Conservation (phyloP, 257 asterid genomes). For the Lavandula angustifolia region DNA sequence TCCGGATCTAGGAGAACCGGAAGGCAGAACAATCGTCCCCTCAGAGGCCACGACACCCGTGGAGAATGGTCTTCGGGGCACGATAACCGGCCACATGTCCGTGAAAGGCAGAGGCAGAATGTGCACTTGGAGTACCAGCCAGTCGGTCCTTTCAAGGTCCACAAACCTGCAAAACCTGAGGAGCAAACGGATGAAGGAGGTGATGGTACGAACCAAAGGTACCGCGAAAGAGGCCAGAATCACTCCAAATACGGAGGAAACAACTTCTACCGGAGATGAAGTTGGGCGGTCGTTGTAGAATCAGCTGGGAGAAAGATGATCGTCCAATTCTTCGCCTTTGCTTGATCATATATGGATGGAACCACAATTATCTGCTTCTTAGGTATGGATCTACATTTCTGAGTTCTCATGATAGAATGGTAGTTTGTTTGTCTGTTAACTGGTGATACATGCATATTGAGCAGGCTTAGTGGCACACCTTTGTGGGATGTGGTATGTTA, state of each 20-base stretch:
- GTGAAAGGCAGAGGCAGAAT: constrained; percentile 63
- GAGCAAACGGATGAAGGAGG: constrained; percentile 49
- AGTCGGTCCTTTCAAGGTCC: constrained; percentile 54
- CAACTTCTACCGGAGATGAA: constrained; percentile 51
- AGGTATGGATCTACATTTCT: constrained; percentile 35
- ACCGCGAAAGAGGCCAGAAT: constrained; percentile 64
- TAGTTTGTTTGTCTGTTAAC: no score
- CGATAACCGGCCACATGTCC: constrained; percentile 42
- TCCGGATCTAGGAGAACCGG: constrained; percentile 52
- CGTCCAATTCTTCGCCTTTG: constrained; percentile 33
- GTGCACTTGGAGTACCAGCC: constrained; percentile 82
- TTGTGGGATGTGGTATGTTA: constrained; percentile 43
- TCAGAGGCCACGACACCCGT: constrained; percentile 55
- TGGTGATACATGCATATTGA: constrained; percentile 43
- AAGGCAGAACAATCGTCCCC: constrained; percentile 52
- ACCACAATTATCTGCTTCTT: constrained; percentile 39
- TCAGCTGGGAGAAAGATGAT: no score
- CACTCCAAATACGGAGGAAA: constrained; percentile 64
- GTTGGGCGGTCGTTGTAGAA: constrained; percentile 40
- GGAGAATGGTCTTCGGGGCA: constrained; percentile 59
- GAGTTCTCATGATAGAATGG: constrained; percentile 19
- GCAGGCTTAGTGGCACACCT: constrained; percentile 46
- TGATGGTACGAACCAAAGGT: constrained; percentile 43
- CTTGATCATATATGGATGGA: constrained; percentile 44
- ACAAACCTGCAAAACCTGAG: constrained; percentile 19